These are phyloP conservation scores for Fomitopsis pulvina DNA, from an alignment of 768 basidiomycete genomes.

Conservation along the genomic window DNA sequence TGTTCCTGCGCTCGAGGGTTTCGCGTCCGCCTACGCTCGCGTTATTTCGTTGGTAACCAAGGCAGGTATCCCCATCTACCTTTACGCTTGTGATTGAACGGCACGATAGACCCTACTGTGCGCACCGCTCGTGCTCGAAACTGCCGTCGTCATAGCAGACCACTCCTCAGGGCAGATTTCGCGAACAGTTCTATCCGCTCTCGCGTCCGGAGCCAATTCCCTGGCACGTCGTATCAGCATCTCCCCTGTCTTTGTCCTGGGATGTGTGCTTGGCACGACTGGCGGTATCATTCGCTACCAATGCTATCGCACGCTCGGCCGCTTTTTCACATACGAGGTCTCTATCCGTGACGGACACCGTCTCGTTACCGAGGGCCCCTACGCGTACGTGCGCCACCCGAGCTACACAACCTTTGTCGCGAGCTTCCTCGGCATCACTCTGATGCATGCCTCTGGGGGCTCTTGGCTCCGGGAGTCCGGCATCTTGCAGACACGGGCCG, in stretches of 20 bases:
- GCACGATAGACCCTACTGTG: not conserved
- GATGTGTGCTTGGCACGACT: not conserved
- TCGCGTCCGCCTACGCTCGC: not conserved
- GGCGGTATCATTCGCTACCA: not conserved
- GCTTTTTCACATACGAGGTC: slow-evolving; percentile 16
- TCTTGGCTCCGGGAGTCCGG: slow-evolving; percentile 5
- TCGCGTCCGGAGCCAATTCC: no score
- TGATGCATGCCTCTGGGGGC: not conserved
- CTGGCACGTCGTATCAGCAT: no score
- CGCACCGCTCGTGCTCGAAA: not conserved
- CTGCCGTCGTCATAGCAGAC: not conserved
- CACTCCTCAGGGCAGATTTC: not conserved
- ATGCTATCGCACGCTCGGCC: slow-evolving; percentile 23
- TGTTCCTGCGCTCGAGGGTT: not conserved
- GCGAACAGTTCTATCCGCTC: not conserved
- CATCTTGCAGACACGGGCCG: not conserved
- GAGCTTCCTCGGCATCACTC: not conserved
- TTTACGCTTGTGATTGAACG: not conserved
- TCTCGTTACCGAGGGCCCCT: slow-evolving; percentile 15
- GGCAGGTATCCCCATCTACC: not conserved
- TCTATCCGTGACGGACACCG: slow-evolving; percentile 10
- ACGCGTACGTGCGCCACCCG: slow-evolving; percentile 17
- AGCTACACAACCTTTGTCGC: slow-evolving; percentile 9
- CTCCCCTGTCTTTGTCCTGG: not conserved
- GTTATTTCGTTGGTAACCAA: not conserved